Evolutionary conservation across 2,329 filamentous ascomycete species (phyloP), one percentile per base, ranked within the genome.

Genomic region (Cercospora berteroae): DNA sequence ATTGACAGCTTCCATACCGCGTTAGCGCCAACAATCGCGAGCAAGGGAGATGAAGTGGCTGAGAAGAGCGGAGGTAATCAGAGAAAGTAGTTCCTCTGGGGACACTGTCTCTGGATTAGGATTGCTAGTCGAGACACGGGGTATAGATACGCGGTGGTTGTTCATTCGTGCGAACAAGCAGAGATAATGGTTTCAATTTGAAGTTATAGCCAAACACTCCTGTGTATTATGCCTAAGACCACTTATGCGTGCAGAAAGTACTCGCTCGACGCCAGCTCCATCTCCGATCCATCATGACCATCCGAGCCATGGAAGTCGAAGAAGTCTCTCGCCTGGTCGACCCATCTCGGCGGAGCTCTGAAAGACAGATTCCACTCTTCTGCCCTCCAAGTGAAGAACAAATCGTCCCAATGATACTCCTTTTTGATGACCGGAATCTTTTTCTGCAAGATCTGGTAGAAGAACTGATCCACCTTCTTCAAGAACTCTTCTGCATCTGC

Each of bases 401-500:
- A 70, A 36, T 80, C 76, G 1, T 75, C 79, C 23, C 76, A 68
- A 58, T 73, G 73, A 25, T 70, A 69, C 7, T 71, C 67, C 52
- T 74, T 77, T 16, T 74, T 71, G 9, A 69, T 71, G 1, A 81
- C 75, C 1, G 77, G 75, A 2, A 81, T 73, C 20, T 79, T 72
- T 1, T 76, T 77, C 5, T 66, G 70, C 36, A 81, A 71, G 2
- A 80, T 76, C 27, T 72, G 68, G 56, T 71, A 66, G 58, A 80
- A 79, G 20, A 81, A 71, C 3, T 64, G 67, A 64, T 75, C 73
- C 16, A 81, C 74, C 31, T 76, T 73, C 7, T 75, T 67, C 60
- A 82, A 70, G 64, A 80, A 78, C 31, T 76, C 70, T 62, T 78
- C 78, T 2, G 76, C 80, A 70, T 81, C 79, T 1, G 71, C 77